A percentile compares a stretch with the other conserved stretches of the same genome.
These are phyloP conservation scores for Vaccinium darrowii DNA, from an alignment of 148 eudicot genomes.

Conservation along the genomic window DNA sequence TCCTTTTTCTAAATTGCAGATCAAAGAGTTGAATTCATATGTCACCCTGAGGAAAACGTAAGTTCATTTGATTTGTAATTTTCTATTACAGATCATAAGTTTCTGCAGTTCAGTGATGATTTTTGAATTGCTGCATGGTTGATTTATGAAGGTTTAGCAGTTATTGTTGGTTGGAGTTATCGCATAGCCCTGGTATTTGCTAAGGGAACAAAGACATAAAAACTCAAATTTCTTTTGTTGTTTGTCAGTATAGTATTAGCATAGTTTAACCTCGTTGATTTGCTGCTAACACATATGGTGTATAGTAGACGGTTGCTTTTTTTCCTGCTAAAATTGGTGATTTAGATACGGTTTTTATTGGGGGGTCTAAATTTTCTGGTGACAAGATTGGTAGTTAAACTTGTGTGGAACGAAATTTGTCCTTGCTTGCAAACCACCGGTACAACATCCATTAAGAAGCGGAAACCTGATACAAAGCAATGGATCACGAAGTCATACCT, in stretches of 20 bases:
- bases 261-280: background rate
- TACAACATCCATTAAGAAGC: background rate
- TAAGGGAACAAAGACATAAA: background rate
- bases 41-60: slow-evolving; percentile 90
- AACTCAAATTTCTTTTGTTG: background rate
- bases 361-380: background rate
- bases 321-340: background rate
- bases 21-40: slow-evolving; percentile 85
- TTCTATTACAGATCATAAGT: background rate
- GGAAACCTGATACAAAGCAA: background rate
- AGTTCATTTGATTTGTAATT: slow-evolving; percentile 28
- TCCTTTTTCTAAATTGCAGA: slow-evolving; percentile 44
- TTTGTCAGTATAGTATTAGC: background rate
- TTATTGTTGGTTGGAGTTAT: background rate
- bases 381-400: background rate
- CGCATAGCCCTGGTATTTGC: background rate
- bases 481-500: background rate
- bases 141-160: background rate
- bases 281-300: background rate
- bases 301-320: background rate
- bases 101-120: background rate
- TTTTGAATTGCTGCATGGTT: background rate
- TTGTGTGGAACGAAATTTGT: background rate
- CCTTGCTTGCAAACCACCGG: background rate
- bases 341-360: background rate